Base-by-base conservation (phyloP, 2,329 filamentous ascomycete species). In the Hymenoscyphus salicellus region DNA sequence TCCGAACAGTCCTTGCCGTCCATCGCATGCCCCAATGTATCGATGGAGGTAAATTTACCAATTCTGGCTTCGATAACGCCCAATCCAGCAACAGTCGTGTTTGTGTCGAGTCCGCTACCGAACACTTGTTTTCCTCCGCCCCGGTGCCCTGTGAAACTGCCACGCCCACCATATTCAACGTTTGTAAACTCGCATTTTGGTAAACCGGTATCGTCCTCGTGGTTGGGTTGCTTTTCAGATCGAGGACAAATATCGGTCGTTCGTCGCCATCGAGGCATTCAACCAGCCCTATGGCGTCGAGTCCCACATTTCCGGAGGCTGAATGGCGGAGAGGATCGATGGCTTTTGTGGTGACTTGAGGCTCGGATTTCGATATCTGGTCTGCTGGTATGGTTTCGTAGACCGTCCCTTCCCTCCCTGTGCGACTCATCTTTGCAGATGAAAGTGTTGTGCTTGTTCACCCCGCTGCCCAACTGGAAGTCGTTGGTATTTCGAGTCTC, bases 221-320 rank as follows among this genome's bases (percentile, higher is more conserved):
- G 17, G 4, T 63, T 1, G 28, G 59, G 55, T 30, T 28, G 28
- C 28, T 33, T 32, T 56, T 59, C 28, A 72, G 59, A 41, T 72
- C 71, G 49, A 71, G 63, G 17, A 72, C 62, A 33, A 72, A 69
- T 7, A 67, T 61, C 0, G 71, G 67, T 38, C 68, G 64, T 23
- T 71, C 70, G 57, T 71, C 70, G 16, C 65, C 62, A 11, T 70
- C 70, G 55, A 72, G 64, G 5, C 69, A 62, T 41, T 72, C 71
- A 20, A 70, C 46, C 33, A 71, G 38, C 41, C 66, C 69, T 26
- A 72, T 46, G 11, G 41, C 36, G 23, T 32, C 14, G 66, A 64
- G 20, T 57, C 65, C 30, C n/a, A 23, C n/a, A 52, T 26, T 52
- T 52, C 20, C 20, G n/a, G 46, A 52, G 11, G 46, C 3, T 14